Conservation (phyloP, 768 basidiomycete species). For the Boletus tomentosulus region DNA sequence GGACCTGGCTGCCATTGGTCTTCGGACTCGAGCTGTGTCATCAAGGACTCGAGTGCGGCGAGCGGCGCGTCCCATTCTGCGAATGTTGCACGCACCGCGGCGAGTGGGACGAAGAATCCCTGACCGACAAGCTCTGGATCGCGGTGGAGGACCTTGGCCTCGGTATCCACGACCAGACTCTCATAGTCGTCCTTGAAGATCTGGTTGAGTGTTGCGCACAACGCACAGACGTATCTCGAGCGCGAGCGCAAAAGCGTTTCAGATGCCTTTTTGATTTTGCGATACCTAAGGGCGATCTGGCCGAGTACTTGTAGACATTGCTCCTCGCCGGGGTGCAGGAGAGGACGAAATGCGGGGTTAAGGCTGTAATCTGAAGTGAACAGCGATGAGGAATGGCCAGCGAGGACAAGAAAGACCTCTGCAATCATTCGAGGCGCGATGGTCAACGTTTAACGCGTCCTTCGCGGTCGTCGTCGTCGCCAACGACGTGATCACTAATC, state of each 20-base stretch:
- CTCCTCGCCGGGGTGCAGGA: slow-evolving; percentile 87
- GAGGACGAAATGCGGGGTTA: slow-evolving; percentile 59
- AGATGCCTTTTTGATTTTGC: slow-evolving; percentile 61
- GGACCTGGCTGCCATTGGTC: slow-evolving; percentile 62
- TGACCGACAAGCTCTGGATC: slow-evolving; percentile 76
- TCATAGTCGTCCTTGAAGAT: slow-evolving; percentile 82
- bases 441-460: background rate
- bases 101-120: slow-evolving; percentile 77
- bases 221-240: slow-evolving; percentile 75
- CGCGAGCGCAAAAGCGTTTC: slow-evolving; percentile 47
- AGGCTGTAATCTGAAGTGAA: slow-evolving; percentile 60
- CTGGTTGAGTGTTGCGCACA: slow-evolving; percentile 68
- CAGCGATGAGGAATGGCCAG: slow-evolving; percentile 83
- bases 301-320: slow-evolving; percentile 81
- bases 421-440: slow-evolving; percentile 60
- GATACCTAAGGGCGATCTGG: slow-evolving; percentile 69
- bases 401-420: slow-evolving; percentile 81
- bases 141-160: slow-evolving; percentile 70
- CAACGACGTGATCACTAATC: background rate
- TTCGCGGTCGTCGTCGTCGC: background rate
- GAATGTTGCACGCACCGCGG: slow-evolving; percentile 78
- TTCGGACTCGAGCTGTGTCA: slow-evolving; percentile 56
- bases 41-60: slow-evolving; percentile 60
- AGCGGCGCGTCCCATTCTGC: slow-evolving; percentile 87
- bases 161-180: slow-evolving; percentile 71